Conservation (phyloP, 495 filamentous ascomycete species). For the Neurospora sp. region DNA sequence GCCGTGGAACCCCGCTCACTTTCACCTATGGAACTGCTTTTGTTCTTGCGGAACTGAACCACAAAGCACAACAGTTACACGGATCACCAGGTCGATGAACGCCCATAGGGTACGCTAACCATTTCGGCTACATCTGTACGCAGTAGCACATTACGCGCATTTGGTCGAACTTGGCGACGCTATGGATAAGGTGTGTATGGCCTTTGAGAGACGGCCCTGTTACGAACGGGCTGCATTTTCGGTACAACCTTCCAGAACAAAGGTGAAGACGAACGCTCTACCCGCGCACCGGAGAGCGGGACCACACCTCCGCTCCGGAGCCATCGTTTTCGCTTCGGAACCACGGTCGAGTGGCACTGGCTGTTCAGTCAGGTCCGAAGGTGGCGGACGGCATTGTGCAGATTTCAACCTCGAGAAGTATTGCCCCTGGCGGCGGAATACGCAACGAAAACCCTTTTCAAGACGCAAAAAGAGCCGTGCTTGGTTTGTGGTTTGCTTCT, state of each 20-base stretch:
- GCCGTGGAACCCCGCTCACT: neutral
- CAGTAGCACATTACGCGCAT: neutral
- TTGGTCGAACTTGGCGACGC: neutral
- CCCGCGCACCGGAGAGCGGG: neutral
- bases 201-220: neutral
- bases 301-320: neutral
- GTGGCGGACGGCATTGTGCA: neutral
- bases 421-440: neutral
- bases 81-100: neutral
- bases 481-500: neutral
- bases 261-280: neutral
- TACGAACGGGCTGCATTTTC: neutral
- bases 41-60: neutral
- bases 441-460: neutral
- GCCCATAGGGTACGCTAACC: neutral
- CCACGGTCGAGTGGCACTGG: neutral
- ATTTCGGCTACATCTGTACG: neutral
- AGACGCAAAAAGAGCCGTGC: neutral
- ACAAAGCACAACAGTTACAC: neutral
- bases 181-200: neutral
- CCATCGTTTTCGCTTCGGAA: neutral
- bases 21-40: neutral
- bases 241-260: neutral
- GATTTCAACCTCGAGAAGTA: neutral
- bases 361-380: neutral